Conservation (phyloP, 495 filamentous ascomycete species). For the Trichoderma orchidacearum region DNA sequence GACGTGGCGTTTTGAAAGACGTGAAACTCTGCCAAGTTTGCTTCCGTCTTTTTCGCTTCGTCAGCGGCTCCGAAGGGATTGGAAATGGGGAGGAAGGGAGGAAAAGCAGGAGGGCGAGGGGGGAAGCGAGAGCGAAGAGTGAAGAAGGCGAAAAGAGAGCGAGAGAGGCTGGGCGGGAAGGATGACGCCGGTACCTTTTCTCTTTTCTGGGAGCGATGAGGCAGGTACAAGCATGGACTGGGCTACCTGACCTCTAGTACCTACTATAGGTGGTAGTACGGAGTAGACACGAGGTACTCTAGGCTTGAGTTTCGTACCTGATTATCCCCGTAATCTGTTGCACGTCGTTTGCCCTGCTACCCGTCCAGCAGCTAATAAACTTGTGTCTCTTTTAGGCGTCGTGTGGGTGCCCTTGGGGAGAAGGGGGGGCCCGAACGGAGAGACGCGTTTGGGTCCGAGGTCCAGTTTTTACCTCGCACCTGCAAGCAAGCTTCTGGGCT, state of each 20-base stretch:
- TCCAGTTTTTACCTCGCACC: not conserved
- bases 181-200: not conserved
- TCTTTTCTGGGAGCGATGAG: not conserved
- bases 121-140: not conserved
- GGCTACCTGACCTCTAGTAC: no score
- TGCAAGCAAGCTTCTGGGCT: conserved; percentile 1
- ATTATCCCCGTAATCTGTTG: not conserved
- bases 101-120: not conserved
- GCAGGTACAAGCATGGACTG: not conserved
- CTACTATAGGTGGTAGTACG: no score
- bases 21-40: not conserved
- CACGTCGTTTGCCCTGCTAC: not conserved
- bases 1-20: not conserved
- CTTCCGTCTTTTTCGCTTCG: not conserved
- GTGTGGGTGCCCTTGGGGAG: not conserved
- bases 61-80: not conserved
- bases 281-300: no score
- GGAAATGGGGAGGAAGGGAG: not conserved
- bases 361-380: not conserved
- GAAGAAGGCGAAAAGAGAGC: not conserved
- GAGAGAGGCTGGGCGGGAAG: not conserved
- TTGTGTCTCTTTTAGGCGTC: not conserved
- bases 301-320: not conserved
- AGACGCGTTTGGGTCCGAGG: not conserved
- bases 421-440: not conserved